phyloP scores from a whole-genome alignment of 2,329 filamentous ascomycete genomes.

The Nakataea oryzae region DNA sequence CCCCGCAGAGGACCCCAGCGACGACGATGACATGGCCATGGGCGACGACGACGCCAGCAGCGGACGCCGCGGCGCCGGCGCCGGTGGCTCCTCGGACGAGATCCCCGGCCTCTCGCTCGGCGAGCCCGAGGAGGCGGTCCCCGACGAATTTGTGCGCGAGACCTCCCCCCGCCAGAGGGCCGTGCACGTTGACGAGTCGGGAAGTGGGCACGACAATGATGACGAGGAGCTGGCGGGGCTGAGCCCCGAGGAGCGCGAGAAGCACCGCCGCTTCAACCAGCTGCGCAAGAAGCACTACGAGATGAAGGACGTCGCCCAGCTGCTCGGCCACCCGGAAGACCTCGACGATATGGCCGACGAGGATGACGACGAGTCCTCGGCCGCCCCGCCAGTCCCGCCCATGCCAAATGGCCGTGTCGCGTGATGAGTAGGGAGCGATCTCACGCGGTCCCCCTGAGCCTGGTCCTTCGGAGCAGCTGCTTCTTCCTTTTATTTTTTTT shows the following conservation, averaged over 20 bases:
- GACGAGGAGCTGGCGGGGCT: conserved; percentile 43
- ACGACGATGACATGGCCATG: conserved; percentile 62
- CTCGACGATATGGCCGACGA: conserved; percentile 51
- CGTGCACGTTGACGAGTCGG: conserved; percentile 64
- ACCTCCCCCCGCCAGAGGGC: conserved; percentile 41
- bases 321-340: conserved; percentile 68
- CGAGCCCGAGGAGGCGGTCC: conserved; percentile 71
- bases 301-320: conserved; percentile 86
- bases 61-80: conserved; percentile 9
- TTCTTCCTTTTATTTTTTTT: too few species aligned
- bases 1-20: conserved; percentile 75
- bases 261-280: conserved; percentile 85
- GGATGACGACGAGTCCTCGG: conserved; percentile 21
- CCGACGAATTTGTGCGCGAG: conserved; percentile 30
- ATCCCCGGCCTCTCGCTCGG: conserved; percentile 89
- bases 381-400: conserved; percentile 29
- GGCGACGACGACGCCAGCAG: conserved; percentile 43
- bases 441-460: too few species aligned
- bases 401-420: conserved; percentile 25
- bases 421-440: not conserved
- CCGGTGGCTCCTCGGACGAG: conserved; percentile 47
- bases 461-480: not conserved
- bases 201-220: conserved; percentile 45
- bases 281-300: conserved; percentile 96
- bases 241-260: conserved; percentile 69